Conservation (phyloP, 805 yeast genomes). For the Wickerhamomyces chambardii region DNA sequence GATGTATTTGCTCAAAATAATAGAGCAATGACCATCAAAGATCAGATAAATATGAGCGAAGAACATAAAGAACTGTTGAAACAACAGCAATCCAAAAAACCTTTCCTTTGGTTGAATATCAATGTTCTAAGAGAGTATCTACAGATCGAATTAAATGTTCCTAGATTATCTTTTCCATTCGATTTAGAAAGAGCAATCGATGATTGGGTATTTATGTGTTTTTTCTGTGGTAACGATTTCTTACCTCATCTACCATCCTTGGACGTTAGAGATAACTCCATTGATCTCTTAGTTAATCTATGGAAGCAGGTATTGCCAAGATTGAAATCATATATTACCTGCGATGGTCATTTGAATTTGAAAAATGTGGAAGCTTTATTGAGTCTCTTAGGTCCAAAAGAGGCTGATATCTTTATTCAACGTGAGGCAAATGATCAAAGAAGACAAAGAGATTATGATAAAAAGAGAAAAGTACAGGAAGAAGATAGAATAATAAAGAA, state of each 20-base stretch:
- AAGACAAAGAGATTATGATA: conserved; percentile 53
- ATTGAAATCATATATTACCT: conserved; percentile 72
- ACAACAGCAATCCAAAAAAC: conserved; percentile 43
- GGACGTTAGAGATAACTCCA: conserved; percentile 91
- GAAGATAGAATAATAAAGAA: conserved; percentile 36
- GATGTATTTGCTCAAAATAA: conserved; percentile 79
- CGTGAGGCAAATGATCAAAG: conserved; percentile 64
- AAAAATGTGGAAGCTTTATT: conserved; percentile 69
- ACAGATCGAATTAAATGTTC: conserved; percentile 68
- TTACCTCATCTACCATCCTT: conserved; percentile 92
- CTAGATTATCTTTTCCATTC: conserved; percentile 61
- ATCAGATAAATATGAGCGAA: conserved; percentile 49
- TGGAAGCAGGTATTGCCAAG: conserved; percentile 73
- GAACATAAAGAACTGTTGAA: conserved; percentile 35
- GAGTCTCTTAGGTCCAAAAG: conserved; percentile 57
- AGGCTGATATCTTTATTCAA: conserved; percentile 66
- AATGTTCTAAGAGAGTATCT: conserved; percentile 83
- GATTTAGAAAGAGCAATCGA: conserved; percentile 95
- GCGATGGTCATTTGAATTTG: conserved; percentile 79
- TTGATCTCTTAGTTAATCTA: conserved; percentile 68
- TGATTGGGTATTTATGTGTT: conserved; percentile 98
- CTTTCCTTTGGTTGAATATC: conserved; percentile 91
- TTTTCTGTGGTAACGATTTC: conserved; percentile 97
- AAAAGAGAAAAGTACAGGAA: conserved; percentile 40
- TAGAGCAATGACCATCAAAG: conserved; percentile 33